Base-by-base conservation (phyloP, 2,329 filamentous ascomycete genomes). In the Diaporthe citri region DNA sequence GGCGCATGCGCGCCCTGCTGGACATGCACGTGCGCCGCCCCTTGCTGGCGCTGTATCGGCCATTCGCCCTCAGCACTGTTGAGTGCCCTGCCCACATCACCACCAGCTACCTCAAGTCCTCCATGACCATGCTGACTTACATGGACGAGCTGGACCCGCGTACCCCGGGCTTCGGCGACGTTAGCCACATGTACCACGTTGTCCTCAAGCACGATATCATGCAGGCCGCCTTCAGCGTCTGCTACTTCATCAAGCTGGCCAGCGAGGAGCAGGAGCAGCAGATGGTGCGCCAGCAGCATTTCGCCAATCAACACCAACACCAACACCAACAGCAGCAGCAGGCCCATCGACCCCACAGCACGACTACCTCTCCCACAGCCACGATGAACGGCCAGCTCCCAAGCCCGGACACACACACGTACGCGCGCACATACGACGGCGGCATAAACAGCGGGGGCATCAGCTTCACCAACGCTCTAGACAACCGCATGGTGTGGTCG, bases 21-120 rank as follows among this genome's bases (percentile, higher is more conserved):
- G 88, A 90, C 79, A 88, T 89, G 85, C 88, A 90, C 74, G 85
- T 89, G 12, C 86, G 89, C 10, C 84, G 88, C 3, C 87, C 88
- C 1, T 79, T 90, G 59, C 79, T 90, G 25, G 86, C 87, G 1
- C 82, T 91, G 7, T 90, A 90, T 79, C 85, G 89, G 1, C 89
- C 89, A 3, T 88, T 90, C 78, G 88, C 88, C 6, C 82, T 90
- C 76, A 87, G 88, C n/a, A 84, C 86, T 4, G 80, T 84, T 8
- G 87, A 88, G 71, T 86, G 86, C 3, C 89, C 88, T 15, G 82
- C 84, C 8, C 87, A 89, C 74, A 89, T 90, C 46, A 84, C 87
- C 64, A 85, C 87, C 36, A 84, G 86, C 7, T 90, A 90, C 76
- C 80, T 91, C 48, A 85, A 87, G 67, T 90, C 88, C 0, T 90